Conservation (phyloP, 306 rosid species). For the Rosa persica region DNA sequence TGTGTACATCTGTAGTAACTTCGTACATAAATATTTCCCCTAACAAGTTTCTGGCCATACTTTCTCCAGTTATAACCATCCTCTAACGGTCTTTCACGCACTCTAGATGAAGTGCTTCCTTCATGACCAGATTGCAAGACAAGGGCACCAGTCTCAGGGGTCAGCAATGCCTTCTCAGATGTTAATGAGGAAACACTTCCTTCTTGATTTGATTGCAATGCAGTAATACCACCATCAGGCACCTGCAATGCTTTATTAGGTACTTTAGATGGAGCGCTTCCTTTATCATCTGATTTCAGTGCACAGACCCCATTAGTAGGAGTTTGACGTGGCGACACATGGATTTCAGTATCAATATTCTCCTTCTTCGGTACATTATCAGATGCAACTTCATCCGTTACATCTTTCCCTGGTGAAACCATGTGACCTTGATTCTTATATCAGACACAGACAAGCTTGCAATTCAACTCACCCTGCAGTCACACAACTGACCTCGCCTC, state of each 20-base stretch:
- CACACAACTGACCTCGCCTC: conserved; percentile 21
- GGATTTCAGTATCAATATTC: conserved; percentile 37
- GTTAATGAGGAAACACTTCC: conserved; percentile 36
- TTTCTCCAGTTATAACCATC: conserved; percentile 97
- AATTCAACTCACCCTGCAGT: conserved; percentile 35
- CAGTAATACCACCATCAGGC: conserved; percentile 38
- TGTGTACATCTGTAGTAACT: conserved; percentile 87
- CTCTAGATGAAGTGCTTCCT: conserved; percentile 41
- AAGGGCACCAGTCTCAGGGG: conserved; percentile 28
- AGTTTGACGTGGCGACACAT: conserved; percentile 32
- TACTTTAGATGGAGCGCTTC: conserved; percentile 18
- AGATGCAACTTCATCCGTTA: conserved; percentile 43
- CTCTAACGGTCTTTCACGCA: conserved; percentile 64
- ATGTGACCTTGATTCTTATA: conserved; percentile 46
- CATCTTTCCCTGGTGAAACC: conserved; percentile 64
- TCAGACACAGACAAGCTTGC: conserved; percentile 31
- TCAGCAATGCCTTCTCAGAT: conserved; percentile 40
- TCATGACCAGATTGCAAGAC: conserved; percentile 43
- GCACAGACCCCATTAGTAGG: conserved; percentile 29
- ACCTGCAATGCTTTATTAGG: conserved; percentile 31
- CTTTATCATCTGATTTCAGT: conserved; percentile 34
- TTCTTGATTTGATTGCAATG: conserved; percentile 46
- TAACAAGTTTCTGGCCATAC: conserved; percentile 88
- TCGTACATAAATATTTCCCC: conserved; percentile 68
- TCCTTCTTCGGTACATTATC: conserved; percentile 43